These are phyloP conservation scores for Epichloe uncinata DNA, from an alignment of 2,329 filamentous ascomycete genomes.

Conservation along the genomic window DNA sequence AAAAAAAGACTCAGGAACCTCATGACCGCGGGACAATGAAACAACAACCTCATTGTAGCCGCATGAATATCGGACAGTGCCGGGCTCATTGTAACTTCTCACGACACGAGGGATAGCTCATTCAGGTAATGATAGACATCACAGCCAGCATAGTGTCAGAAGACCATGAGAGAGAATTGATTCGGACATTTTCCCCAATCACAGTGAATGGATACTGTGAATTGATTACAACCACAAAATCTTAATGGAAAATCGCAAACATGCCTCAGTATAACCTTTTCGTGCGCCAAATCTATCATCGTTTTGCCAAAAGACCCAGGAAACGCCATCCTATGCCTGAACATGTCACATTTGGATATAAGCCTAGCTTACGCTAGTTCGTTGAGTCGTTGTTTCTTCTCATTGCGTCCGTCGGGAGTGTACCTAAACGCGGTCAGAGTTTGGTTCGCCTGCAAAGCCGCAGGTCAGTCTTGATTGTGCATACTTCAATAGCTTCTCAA, in stretches of 20 bases:
- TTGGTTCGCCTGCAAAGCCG: neutral
- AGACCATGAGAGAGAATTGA: no score
- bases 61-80: no score
- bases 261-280: conserved; percentile 6
- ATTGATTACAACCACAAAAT: neutral
- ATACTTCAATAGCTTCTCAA: conserved; percentile 94
- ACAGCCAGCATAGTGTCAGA: no score
- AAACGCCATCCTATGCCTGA: conserved; percentile 22
- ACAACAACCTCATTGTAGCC: no score
- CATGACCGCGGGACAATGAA: no score
- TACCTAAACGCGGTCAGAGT: conserved; percentile 28
- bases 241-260: neutral
- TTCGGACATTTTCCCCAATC: no score
- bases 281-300: conserved; percentile 16
- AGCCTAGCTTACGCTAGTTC: conserved; percentile 17
- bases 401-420: conserved; percentile 48
- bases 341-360: conserved; percentile 4
- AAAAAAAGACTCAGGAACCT: neutral
- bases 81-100: no score
- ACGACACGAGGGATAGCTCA: no score
- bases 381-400: conserved; percentile 39
- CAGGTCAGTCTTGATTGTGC: conserved; percentile 11
- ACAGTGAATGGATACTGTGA: neutral
- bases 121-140: no score
- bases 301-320: conserved; percentile 10